phyloP scores from a whole-genome alignment of 2,329 filamentous ascomycete genomes.

The Diaporthe australafricana region DNA sequence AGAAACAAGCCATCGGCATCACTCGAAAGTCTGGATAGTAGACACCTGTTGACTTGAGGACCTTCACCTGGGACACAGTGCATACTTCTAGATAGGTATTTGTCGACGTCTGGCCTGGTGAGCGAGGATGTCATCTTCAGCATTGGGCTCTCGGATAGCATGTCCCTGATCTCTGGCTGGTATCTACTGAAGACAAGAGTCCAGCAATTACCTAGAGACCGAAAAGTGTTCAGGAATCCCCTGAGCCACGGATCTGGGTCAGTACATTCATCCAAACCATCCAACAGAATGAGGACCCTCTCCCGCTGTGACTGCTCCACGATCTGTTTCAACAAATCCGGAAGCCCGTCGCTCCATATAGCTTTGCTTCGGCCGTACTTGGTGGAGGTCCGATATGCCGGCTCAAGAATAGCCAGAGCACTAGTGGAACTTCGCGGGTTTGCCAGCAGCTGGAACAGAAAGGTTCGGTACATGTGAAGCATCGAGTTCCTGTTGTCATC shows the following conservation, averaged over 20 bases:
- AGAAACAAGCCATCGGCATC: conserved; percentile 7
- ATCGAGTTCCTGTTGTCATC: conserved; percentile 1
- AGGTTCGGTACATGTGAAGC: conserved; percentile 1
- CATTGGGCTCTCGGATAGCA: not conserved
- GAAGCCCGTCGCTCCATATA: not conserved
- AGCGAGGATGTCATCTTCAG: not conserved
- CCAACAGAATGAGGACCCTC: too few species aligned
- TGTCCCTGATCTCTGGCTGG: not conserved
- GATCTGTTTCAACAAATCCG: not conserved
- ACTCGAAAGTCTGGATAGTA: not conserved
- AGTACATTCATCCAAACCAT: not conserved
- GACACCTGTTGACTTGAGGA: not conserved
- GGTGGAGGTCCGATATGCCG: not conserved
- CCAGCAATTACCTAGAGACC: not conserved
- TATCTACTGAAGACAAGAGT: conserved; percentile 2
- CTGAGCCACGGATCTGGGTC: not conserved
- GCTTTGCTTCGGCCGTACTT: not conserved
- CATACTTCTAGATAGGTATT: not conserved
- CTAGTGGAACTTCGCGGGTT: too few species aligned
- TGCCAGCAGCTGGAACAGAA: not conserved
- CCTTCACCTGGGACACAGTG: not conserved
- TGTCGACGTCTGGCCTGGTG: not conserved
- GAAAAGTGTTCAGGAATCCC: not conserved
- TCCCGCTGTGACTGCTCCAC: not conserved
- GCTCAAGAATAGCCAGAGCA: not conserved